phyloP scores from a whole-genome alignment of 495 filamentous ascomycete genomes.

The Tuber aestivum region DNA sequence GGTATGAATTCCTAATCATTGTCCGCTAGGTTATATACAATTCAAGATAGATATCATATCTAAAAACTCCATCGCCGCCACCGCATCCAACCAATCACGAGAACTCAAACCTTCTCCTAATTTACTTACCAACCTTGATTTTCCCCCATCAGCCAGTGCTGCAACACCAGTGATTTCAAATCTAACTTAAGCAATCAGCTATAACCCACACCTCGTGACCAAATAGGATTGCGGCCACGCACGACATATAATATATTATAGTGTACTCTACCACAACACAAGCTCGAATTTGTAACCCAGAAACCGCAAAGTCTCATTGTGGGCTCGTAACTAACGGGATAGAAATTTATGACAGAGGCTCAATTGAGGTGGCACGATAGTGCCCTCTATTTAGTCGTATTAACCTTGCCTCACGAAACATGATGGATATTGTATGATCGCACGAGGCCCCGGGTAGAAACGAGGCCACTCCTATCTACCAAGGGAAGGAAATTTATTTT shows the following conservation, averaged over 20 bases:
- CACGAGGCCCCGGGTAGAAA: not conserved
- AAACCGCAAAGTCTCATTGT: not conserved
- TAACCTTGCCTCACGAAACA: not conserved
- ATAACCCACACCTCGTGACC: not conserved
- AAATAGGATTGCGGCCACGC: not conserved
- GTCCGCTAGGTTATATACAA: not conserved
- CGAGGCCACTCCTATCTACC: not conserved
- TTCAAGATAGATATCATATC: not conserved
- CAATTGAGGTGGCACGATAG: not conserved
- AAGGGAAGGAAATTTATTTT: not conserved
- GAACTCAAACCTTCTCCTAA: not conserved
- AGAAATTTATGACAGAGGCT: not conserved
- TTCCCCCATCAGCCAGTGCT: slow-evolving; percentile 4
- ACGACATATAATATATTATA: slow-evolving; percentile 15
- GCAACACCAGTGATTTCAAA: slow-evolving; percentile 28
- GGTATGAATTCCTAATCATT: not conserved
- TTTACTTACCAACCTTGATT: not conserved
- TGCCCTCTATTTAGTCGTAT: not conserved
- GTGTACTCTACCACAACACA: too few species aligned
- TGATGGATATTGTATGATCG: not conserved
- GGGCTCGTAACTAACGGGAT: not conserved
- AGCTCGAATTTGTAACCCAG: not conserved
- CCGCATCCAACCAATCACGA: not conserved
- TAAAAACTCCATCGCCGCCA: not conserved
- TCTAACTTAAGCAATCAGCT: slow-evolving; percentile 8